Conservation (phyloP, 2,329 filamentous ascomycete species). For the Emmonsiellopsis sp. region DNA sequence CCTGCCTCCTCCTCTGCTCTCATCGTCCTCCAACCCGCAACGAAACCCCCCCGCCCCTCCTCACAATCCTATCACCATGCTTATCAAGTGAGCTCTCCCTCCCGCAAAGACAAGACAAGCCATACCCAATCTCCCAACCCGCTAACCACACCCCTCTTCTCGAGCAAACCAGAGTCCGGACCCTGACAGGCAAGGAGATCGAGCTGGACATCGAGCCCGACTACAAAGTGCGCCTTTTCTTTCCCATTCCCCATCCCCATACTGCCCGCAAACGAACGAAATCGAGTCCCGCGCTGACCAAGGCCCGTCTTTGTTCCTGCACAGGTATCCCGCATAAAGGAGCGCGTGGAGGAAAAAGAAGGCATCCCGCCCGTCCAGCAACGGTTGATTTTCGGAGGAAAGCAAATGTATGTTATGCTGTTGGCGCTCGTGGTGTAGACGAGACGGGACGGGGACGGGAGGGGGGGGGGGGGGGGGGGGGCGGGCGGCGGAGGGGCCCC, state of each 20-base stretch:
- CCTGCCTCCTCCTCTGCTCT: background rate
- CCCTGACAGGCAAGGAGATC: slow-evolving; percentile 96
- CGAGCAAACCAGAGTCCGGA: slow-evolving; percentile 64
- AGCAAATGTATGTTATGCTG: slow-evolving; percentile 69
- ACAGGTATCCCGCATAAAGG: slow-evolving; percentile 92
- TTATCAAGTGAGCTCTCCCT: slow-evolving; percentile 40
- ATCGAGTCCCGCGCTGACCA: background rate
- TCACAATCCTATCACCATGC: slow-evolving; percentile 22
- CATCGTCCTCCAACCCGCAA: slow-evolving; percentile 21
- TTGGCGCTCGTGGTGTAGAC: too few species aligned
- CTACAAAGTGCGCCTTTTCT: slow-evolving; percentile 59
- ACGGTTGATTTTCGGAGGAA: slow-evolving; percentile 89
- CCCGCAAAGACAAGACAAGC: background rate
- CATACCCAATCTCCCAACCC: slow-evolving; percentile 1
- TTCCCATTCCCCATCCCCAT: background rate
- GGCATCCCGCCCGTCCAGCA: slow-evolving; percentile 96
- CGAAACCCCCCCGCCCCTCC: background rate
- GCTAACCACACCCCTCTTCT: slow-evolving; percentile 6
- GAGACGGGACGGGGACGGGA: too few species aligned
- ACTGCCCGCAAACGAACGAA: background rate
- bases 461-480: too few species aligned
- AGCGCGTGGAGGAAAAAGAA: slow-evolving; percentile 98
- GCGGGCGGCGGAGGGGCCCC: too few species aligned
- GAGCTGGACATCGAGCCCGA: slow-evolving; percentile 92
- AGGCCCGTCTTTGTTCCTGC: background rate